phyloP scores from a whole-genome alignment of 129 eudicot genomes.

The Pulicaria dysenterica region DNA sequence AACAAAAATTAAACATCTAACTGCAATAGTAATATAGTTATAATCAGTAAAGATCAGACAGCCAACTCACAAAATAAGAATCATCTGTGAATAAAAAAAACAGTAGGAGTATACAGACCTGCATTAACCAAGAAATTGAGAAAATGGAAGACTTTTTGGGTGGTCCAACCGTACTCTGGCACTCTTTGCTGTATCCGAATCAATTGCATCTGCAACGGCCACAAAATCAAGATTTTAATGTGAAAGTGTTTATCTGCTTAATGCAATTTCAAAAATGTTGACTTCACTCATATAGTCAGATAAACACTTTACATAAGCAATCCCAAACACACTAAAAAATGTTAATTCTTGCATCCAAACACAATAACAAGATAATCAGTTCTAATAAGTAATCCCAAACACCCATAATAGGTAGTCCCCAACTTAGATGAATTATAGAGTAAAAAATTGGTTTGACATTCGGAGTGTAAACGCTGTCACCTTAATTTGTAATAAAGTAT shows the following conservation, averaged over 20 bases:
- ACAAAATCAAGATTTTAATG: not conserved
- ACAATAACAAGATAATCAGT: too few species aligned
- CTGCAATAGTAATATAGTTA: slow-evolving; percentile 43
- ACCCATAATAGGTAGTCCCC: too few species aligned
- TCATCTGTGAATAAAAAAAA: not conserved
- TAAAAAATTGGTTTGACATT: not conserved
- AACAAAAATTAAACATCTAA: slow-evolving; percentile 66
- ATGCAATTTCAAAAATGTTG: too few species aligned
- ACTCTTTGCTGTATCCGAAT: slow-evolving; percentile 82
- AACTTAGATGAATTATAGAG: not conserved
- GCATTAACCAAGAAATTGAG: slow-evolving; percentile 90
- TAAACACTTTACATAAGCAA: too few species aligned
- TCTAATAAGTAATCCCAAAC: too few species aligned
- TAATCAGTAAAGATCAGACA: slow-evolving; percentile 7
- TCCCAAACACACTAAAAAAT: too few species aligned
- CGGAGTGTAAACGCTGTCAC: not conserved
- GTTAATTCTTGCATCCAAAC: too few species aligned
- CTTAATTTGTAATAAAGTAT: too few species aligned
- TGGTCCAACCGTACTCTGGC: slow-evolving; percentile 98
- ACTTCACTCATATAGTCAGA: too few species aligned
- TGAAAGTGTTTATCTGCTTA: too few species aligned
- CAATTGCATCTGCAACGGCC: slow-evolving; percentile 66
- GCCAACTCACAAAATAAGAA: not conserved
- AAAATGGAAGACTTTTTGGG: slow-evolving; percentile 94
- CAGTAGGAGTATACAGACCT: slow-evolving; percentile 44